phyloP scores from a whole-genome alignment of 1,284 basidiomycete genomes.

The Ganoderma resinaceum region DNA sequence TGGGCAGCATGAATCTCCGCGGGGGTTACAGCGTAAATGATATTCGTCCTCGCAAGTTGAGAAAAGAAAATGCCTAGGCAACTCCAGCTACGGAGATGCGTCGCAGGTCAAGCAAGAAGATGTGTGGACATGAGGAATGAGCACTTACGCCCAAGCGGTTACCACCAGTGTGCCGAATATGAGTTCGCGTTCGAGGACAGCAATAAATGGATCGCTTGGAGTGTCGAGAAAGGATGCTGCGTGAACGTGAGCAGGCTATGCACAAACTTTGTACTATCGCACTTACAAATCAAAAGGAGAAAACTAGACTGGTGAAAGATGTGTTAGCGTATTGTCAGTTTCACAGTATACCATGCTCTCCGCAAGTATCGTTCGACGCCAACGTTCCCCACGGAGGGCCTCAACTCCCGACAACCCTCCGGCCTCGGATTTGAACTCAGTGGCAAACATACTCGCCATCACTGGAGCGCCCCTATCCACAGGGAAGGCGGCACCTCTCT shows the following conservation, averaged over 20 bases:
- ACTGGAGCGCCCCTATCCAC: no score
- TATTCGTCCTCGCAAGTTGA: slow-evolving; percentile 59
- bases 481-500: no score
- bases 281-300: slow-evolving; percentile 66
- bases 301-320: slow-evolving; percentile 60
- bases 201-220: slow-evolving; percentile 71
- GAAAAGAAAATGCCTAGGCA: slow-evolving; percentile 74
- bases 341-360: background rate
- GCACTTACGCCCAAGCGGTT: slow-evolving; percentile 69
- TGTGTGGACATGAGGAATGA: background rate
- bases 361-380: no score
- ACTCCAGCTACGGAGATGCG: slow-evolving; percentile 56
- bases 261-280: background rate
- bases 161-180: slow-evolving; percentile 61
- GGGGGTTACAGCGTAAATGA: slow-evolving; percentile 47
- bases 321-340: background rate
- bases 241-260: background rate
- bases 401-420: no score
- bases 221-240: slow-evolving; percentile 72
- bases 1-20: slow-evolving; percentile 51
- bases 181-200: slow-evolving; percentile 73
- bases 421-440: no score
- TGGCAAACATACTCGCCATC: no score
- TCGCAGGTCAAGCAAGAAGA: background rate
- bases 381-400: no score